Conservation (phyloP, 768 basidiomycete genomes). For the Polyporus arcularius region DNA sequence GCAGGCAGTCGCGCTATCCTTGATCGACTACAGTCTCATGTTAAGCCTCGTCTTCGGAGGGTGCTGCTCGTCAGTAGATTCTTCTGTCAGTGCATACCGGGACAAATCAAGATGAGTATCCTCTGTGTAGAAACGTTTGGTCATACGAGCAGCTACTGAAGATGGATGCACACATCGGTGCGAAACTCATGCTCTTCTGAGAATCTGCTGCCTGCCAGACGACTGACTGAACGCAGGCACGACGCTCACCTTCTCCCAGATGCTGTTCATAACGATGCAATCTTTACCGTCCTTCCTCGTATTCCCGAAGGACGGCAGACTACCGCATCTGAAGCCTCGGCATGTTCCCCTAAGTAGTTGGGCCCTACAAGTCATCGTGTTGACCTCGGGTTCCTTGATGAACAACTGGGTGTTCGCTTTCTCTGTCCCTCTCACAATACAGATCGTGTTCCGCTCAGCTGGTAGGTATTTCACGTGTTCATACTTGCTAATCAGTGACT, state of each 20-base stretch:
- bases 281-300: slow-evolving; percentile 64
- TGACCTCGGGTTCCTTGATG: slow-evolving; percentile 66
- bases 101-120: background rate
- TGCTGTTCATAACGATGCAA: slow-evolving; percentile 73
- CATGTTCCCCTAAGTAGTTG: slow-evolving; percentile 70
- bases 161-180: slow-evolving; percentile 69
- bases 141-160: slow-evolving; percentile 74
- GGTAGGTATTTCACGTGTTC: slow-evolving; percentile 42
- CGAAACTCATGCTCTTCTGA: slow-evolving; percentile 12
- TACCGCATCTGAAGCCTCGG: slow-evolving; percentile 62
- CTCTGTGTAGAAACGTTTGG: slow-evolving; percentile 64
- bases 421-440: slow-evolving; percentile 72
- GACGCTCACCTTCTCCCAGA: slow-evolving; percentile 83
- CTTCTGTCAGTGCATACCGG: background rate
- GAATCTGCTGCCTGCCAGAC: slow-evolving; percentile 1
- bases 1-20: slow-evolving; percentile 26
- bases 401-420: slow-evolving; percentile 85
- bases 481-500: background rate
- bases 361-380: slow-evolving; percentile 69
- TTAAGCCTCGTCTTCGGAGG: slow-evolving; percentile 75
- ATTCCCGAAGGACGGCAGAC: slow-evolving; percentile 25
- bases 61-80: slow-evolving; percentile 71
- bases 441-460: slow-evolving; percentile 85
- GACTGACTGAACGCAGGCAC: slow-evolving; percentile 49
- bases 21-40: slow-evolving; percentile 42